Evolutionary conservation across 1,284 basidiomycete genomes (phyloP).

Genomic region (Moesziomyces parantarcticus): DNA sequence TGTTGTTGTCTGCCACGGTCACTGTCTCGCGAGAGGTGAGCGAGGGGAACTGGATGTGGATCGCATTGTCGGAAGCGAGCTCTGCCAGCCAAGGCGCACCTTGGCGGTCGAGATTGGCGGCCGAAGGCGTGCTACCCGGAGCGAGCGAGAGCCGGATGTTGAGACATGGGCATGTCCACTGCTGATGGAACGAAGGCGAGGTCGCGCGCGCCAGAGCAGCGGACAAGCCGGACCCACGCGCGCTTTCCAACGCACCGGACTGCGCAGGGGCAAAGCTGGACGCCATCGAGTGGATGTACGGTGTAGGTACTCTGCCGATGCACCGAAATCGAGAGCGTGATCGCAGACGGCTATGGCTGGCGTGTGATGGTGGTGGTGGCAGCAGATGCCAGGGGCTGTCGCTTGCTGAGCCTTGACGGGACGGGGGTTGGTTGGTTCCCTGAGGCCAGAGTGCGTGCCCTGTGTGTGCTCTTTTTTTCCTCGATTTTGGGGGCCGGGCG

Average conservation of each 20-base stretch:
- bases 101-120: not conserved
- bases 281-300: conserved; percentile 7
- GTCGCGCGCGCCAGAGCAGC: conserved; percentile 17
- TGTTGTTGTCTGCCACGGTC: conserved; percentile 26
- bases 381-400: too few relatives aligned
- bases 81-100: conserved; percentile 32
- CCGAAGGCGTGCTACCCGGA: conserved; percentile 5
- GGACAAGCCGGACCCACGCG: conserved; percentile 19
- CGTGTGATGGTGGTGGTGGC: too few relatives aligned
- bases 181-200: conserved; percentile 16
- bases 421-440: too few relatives aligned
- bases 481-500: too few relatives aligned
- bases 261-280: conserved; percentile 9
- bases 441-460: too few relatives aligned
- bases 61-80: conserved; percentile 36
- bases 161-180: conserved; percentile 49
- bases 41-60: conserved; percentile 30
- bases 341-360: too few relatives aligned
- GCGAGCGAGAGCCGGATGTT: conserved; percentile 36
- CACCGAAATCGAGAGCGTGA: too few relatives aligned
- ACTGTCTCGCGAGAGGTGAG: conserved; percentile 42
- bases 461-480: too few relatives aligned
- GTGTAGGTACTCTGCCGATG: not conserved
- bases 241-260: conserved; percentile 5
- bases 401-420: too few relatives aligned